Evolutionary conservation across 73 alveolate genomes (phyloP).

Genomic region (Symbiodinium pilosum): DNA sequence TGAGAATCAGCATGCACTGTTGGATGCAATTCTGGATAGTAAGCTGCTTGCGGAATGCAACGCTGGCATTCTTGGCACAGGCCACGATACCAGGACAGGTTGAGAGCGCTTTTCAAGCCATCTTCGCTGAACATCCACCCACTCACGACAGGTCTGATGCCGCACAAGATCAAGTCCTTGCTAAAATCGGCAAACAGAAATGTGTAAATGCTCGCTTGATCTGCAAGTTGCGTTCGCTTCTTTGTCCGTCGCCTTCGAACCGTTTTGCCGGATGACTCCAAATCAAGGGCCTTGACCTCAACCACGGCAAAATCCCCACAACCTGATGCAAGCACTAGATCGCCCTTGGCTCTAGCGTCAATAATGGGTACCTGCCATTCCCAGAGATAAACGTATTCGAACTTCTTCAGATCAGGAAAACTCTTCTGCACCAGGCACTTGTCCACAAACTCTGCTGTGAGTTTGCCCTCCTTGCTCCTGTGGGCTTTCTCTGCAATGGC

Average conservation of each 20-base stretch:
- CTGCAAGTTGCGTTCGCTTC: background rate
- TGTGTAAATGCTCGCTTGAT: background rate
- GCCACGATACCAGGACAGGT: no score
- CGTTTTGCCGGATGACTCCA: background rate
- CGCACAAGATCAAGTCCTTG: background rate
- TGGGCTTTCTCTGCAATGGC: background rate
- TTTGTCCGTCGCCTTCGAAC: background rate
- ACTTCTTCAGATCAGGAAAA: background rate
- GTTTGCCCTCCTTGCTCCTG: background rate
- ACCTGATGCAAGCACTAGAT: background rate
- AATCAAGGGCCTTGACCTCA: background rate
- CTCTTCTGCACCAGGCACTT: background rate
- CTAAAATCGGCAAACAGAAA: background rate
- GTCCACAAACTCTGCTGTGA: background rate
- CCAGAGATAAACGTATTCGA: background rate
- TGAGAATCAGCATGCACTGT: no score
- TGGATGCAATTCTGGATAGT: no score
- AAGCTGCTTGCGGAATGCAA: no score
- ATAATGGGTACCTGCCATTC: background rate
- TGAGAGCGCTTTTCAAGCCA: background rate
- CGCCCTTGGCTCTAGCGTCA: background rate
- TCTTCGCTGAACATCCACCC: background rate
- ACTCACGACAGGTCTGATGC: background rate
- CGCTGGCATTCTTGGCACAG: no score
- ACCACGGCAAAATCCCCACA: constrained; percentile 6